Conservation (phyloP, 345 rosid genomes). For the Draba incana region DNA sequence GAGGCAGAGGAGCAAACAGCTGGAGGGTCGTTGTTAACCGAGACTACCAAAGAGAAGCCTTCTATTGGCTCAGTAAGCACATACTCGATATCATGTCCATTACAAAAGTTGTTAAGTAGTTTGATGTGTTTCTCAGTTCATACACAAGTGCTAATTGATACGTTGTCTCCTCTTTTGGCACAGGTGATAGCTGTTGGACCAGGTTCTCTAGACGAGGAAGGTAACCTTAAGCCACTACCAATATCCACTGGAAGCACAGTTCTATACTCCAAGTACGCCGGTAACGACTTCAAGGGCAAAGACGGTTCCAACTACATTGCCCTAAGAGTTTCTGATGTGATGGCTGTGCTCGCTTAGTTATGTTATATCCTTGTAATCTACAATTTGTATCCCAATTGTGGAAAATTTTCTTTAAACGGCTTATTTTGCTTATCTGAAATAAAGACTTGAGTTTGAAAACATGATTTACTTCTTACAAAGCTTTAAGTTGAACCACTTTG, state of each 20-base stretch:
- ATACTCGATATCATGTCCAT: neutral
- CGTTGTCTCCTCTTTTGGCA: neutral
- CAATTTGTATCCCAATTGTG: conserved; percentile 40
- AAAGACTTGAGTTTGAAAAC: conserved; percentile 34
- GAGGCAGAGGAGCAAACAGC: conserved; percentile 95
- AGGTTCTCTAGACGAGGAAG: conserved; percentile 82
- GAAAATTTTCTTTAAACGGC: conserved; percentile 32
- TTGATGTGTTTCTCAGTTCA: neutral
- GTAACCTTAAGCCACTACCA: conserved; percentile 56
- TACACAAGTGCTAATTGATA: no score
- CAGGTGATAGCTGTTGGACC: conserved; percentile 93
- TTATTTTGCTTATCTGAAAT: conserved; percentile 27
- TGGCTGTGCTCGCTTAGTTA: conserved; percentile 88
- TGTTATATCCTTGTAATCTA: conserved; percentile 16
- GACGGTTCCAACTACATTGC: conserved; percentile 85
- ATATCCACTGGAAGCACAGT: conserved; percentile 73
- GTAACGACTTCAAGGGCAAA: conserved; percentile 80
- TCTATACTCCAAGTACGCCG: conserved; percentile 88
- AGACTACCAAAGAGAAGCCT: conserved; percentile 89
- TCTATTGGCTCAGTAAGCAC: conserved; percentile 75
- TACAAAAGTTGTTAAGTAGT: neutral
- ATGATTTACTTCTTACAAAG: neutral
- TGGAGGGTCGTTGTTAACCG: conserved; percentile 88
- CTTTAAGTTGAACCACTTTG: neutral
- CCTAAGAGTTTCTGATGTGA: conserved; percentile 79